Conservation (phyloP, 2,329 filamentous ascomycete species). For the Byssothecium circinans region DNA sequence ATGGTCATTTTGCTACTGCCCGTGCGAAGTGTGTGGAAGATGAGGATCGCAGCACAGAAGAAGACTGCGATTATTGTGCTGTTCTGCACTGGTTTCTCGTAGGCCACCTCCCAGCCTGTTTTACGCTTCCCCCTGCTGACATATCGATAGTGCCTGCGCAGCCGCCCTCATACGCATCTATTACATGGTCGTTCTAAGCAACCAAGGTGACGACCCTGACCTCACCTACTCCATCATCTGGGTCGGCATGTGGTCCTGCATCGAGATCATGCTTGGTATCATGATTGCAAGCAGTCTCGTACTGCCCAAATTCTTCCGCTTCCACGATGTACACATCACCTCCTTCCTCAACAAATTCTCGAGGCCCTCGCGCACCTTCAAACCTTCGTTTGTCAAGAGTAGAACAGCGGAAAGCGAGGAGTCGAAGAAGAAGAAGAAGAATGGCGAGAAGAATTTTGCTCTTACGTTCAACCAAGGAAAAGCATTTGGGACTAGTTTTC, state of each 20-base stretch:
- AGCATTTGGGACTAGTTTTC: not conserved
- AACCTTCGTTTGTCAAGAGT: not conserved
- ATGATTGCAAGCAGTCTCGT: not conserved
- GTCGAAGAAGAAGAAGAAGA: not conserved
- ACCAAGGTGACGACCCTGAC: not conserved
- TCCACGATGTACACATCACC: not conserved
- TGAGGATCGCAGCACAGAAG: not conserved
- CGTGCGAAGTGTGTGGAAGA: not conserved
- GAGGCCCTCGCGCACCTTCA: not conserved
- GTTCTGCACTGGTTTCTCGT: not conserved
- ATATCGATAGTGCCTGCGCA: not conserved
- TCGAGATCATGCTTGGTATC: not conserved
- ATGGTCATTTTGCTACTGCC: not conserved
- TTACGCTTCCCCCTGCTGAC: not conserved
- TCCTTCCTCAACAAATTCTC: not conserved
- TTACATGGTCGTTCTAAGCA: not conserved
- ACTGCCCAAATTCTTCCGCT: not conserved
- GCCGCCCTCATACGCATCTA: not conserved
- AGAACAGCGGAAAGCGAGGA: not conserved
- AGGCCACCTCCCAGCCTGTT: not conserved
- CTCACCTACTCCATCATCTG: not conserved
- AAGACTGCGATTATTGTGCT: not conserved
- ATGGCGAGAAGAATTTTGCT: not conserved
- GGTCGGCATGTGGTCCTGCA: not conserved
- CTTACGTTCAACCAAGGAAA: not conserved